Conservation (phyloP, 441 rosid genomes). For the Pelargonium cotyledonis region DNA sequence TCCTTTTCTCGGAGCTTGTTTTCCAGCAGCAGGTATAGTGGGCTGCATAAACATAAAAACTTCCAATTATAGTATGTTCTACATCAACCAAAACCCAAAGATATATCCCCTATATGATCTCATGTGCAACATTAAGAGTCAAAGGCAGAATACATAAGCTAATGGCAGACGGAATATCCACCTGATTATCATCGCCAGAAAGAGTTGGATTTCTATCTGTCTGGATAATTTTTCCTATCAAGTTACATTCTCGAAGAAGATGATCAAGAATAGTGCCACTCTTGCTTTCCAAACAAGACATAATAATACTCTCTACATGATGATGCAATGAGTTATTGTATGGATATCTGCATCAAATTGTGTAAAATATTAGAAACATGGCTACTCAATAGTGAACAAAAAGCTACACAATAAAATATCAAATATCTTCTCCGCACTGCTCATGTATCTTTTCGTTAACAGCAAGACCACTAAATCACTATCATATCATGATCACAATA, state of each 20-base stretch:
- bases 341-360: conserved; percentile 59
- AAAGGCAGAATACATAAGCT: not conserved
- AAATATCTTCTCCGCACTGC: not conserved
- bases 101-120: not conserved
- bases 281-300: conserved; percentile 79
- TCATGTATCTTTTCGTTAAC: not conserved
- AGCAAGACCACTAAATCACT: not conserved
- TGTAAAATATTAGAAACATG: not conserved
- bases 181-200: conserved; percentile 44
- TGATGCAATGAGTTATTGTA: conserved; percentile 92
- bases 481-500: not conserved
- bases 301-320: conserved; percentile 81
- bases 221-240: conserved; percentile 69
- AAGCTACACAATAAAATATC: not conserved
- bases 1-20: conserved; percentile 67
- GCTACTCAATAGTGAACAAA: not conserved
- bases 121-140: not conserved
- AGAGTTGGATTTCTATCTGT: conserved; percentile 60
- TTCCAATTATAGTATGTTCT: not conserved
- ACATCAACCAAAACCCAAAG: too few species aligned
- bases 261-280: conserved; percentile 55
- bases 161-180: not conserved
- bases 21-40: conserved; percentile 64
- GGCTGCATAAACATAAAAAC: conserved; percentile 43
- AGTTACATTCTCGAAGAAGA: conserved; percentile 73